These are phyloP conservation scores for Moesziomyces aphidis DNA, from an alignment of 1,284 basidiomycete genomes.

Conservation along the genomic window DNA sequence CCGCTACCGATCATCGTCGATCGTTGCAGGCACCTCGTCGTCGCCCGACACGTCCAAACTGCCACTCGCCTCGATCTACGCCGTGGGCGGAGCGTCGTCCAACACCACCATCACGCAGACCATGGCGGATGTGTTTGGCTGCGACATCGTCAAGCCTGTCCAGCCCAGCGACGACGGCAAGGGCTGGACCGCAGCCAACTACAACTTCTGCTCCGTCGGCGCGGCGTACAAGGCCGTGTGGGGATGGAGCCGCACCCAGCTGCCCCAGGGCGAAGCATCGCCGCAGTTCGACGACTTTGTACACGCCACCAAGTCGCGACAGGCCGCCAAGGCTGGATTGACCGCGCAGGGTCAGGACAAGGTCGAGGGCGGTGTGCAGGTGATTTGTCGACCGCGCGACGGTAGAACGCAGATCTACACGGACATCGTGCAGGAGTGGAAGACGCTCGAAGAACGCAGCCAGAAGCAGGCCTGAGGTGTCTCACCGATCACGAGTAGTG, in stretches of 20 bases:
- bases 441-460: slow-evolving; percentile 36
- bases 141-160: slow-evolving; percentile 55
- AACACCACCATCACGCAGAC: slow-evolving; percentile 81
- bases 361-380: slow-evolving; percentile 39
- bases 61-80: slow-evolving; percentile 76
- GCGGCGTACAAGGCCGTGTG: slow-evolving; percentile 64
- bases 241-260: slow-evolving; percentile 44
- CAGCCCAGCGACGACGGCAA: slow-evolving; percentile 37
- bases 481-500: neutral
- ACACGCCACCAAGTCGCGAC: slow-evolving; percentile 24
- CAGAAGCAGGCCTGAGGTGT: slow-evolving; percentile 7
- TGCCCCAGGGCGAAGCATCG: slow-evolving; percentile 8
- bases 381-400: slow-evolving; percentile 21
- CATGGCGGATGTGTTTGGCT: slow-evolving; percentile 80
- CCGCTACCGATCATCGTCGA: slow-evolving; percentile 76
- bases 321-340: slow-evolving; percentile 15
- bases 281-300: slow-evolving; percentile 51
- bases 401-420: slow-evolving; percentile 35
- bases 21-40: slow-evolving; percentile 71
- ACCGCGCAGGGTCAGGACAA: neutral
- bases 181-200: slow-evolving; percentile 37
- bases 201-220: slow-evolving; percentile 65
- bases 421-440: slow-evolving; percentile 34
- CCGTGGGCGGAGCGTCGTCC: slow-evolving; percentile 82
- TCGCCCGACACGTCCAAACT: slow-evolving; percentile 14